Percentiles rank a stretch among this genome's conserved stretches.
phyloP scores from a whole-genome alignment of 2,329 filamentous ascomycete genomes.

The Botryotinia narcissicola region DNA sequence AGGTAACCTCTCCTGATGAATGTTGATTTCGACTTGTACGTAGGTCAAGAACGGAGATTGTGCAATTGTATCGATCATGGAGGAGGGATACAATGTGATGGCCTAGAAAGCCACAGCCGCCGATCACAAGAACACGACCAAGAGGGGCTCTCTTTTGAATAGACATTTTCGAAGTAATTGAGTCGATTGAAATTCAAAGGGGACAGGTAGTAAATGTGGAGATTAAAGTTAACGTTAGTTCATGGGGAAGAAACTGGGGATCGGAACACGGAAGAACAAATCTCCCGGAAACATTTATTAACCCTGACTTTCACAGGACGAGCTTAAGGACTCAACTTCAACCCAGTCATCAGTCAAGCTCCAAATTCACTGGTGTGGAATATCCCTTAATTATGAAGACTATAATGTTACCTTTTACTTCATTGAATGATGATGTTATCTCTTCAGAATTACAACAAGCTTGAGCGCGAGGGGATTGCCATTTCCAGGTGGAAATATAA shows the following conservation, averaged over 20 bases:
- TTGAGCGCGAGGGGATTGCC: not conserved
- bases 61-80: slow-evolving; percentile 53
- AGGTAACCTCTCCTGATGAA: slow-evolving; percentile 50
- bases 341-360: not conserved
- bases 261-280: slow-evolving; percentile 2
- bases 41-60: slow-evolving; percentile 71
- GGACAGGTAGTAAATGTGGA: not conserved
- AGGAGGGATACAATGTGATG: slow-evolving; percentile 75
- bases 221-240: not conserved
- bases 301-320: not conserved
- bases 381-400: not conserved
- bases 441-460: too few relatives aligned
- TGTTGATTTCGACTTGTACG: slow-evolving; percentile 66
- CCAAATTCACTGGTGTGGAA: not conserved
- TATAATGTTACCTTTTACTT: not conserved
- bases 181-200: not conserved
- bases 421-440: not conserved
- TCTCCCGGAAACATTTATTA: not conserved
- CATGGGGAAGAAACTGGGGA: slow-evolving; percentile 3
- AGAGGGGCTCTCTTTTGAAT: slow-evolving; percentile 41
- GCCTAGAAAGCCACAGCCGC: slow-evolving; percentile 81
- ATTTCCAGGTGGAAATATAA: not conserved
- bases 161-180: slow-evolving; percentile 14
- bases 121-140: slow-evolving; percentile 73
- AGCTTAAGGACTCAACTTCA: not conserved